Percentiles rank a stretch among this genome's conserved stretches.
phyloP scores from a whole-genome alignment of 1,284 basidiomycete species.

The Sphagnurus paluster region DNA sequence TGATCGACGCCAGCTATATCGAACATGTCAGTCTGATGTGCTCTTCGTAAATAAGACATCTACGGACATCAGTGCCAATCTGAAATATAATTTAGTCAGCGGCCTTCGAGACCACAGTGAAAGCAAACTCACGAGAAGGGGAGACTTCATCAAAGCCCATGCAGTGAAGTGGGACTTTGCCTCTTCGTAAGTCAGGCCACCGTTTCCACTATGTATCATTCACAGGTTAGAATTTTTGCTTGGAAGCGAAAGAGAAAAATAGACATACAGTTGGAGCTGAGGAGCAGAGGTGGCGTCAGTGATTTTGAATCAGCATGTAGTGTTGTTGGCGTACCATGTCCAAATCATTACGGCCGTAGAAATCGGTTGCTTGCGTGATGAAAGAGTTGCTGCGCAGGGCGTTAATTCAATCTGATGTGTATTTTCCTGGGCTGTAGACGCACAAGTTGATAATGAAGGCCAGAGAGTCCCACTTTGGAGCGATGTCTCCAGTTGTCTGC shows the following conservation, averaged over 20 bases:
- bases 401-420: neutral
- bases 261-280: constrained; percentile 49
- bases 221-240: neutral
- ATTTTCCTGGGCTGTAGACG: neutral
- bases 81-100: no score
- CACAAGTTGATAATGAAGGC: constrained; percentile 32
- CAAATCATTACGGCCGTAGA: constrained; percentile 61
- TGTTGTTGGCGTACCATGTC: constrained; percentile 52
- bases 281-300: no score
- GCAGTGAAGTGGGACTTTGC: constrained; percentile 47
- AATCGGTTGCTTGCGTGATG: constrained; percentile 52
- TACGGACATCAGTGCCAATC: no score
- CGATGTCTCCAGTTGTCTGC: constrained; percentile 24
- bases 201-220: constrained; percentile 65
- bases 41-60: no score
- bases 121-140: constrained; percentile 34
- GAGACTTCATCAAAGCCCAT: constrained; percentile 61
- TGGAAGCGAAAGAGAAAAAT: neutral
- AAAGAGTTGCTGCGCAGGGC: constrained; percentile 47
- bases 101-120: neutral
- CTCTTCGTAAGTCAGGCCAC: constrained; percentile 58
- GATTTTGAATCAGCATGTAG: no score
- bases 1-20: constrained; percentile 25
- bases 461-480: constrained; percentile 31
- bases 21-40: no score